Base-by-base conservation (phyloP, 495 filamentous ascomycete species). In the Evansstolkia leycettana region DNA sequence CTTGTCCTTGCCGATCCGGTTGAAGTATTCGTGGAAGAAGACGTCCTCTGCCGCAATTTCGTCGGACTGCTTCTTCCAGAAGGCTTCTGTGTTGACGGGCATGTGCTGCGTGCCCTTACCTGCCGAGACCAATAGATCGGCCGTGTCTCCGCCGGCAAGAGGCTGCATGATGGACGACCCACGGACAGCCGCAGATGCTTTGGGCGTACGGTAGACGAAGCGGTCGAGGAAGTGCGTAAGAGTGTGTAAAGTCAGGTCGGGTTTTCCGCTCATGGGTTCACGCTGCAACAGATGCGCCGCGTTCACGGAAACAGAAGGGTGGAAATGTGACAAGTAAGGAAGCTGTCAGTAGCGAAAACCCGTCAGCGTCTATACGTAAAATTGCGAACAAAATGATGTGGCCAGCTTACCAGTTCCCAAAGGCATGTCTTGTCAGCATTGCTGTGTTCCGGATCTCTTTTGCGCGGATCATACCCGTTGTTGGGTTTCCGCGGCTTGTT, bases 1-100 rank as follows among this genome's bases (percentile, higher is more conserved):
- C 52, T 80, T 76, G 34, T 69, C 71, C 54, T 83, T 89, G 29
- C 80, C 81, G 28, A 86, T 58, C 34, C 80, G 73, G 40, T 71
- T 76, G 56, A 98, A 96, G 73, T 96, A 98, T 38, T 81, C 76
- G 58, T 98, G 90, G 73, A 98, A 98, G 74, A 98, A 98, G 28
- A 83, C 85, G 47, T 98, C 92, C 48, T 98, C 87, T 0, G 78
- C 82, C 0, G 78, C 74, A 7, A 98, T 78, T 28, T 96, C 79
- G 32, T 82, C 78, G n/a, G 73, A 66, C 54, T 81, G 84, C 70
- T 82, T 80, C 46, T 78, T 80, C 87, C 87, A 94, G 70, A 98
- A 98, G 11, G 73, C 69, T 38, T 92, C 83, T 2, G 80, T 78
- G 60, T 96, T 98, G 54, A 95, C 69, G 1, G 69, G 74, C 19